Evolutionary conservation across 1,284 basidiomycete species (phyloP).

Genomic region (Cryptococcus sp.): DNA sequence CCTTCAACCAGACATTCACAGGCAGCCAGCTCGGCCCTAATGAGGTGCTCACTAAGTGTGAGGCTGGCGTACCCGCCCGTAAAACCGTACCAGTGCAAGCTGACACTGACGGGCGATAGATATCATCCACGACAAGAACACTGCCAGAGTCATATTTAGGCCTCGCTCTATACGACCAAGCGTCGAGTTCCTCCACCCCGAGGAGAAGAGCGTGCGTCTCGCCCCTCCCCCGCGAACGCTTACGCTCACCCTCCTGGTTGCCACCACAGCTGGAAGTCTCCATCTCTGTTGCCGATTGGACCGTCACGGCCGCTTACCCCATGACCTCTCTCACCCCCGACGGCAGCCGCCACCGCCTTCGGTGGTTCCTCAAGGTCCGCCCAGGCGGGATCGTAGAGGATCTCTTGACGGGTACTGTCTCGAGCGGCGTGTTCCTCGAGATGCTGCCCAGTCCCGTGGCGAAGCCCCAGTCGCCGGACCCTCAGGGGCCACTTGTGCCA

Average conservation of each 20-base stretch:
- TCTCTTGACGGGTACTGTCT: constrained; percentile 37
- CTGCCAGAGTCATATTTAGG: constrained; percentile 40
- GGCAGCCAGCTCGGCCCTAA: constrained; percentile 40
- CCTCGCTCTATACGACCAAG: constrained; percentile 36
- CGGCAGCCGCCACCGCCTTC: constrained; percentile 24
- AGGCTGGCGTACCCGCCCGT: neutral
- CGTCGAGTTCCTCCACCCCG: constrained; percentile 38
- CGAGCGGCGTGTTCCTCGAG: constrained; percentile 39
- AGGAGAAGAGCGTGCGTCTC: constrained; percentile 35
- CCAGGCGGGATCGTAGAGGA: constrained; percentile 41
- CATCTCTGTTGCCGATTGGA: constrained; percentile 40
- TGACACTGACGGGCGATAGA: constrained; percentile 13
- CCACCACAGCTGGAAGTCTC: constrained; percentile 41
- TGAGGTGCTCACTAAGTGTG: constrained; percentile 41
- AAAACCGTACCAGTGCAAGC: neutral
- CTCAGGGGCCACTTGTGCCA: constrained; percentile 37
- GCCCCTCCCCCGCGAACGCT: neutral
- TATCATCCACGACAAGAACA: constrained; percentile 37
- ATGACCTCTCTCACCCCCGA: constrained; percentile 31
- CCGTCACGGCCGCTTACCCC: constrained; percentile 41
- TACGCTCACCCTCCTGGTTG: neutral
- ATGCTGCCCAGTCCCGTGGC: constrained; percentile 32
- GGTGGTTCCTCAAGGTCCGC: constrained; percentile 44
- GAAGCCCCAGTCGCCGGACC: constrained; percentile 17
- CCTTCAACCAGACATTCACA: constrained; percentile 34